Percentiles rank a stretch among this genome's conserved stretches.
These are phyloP conservation scores for Scenedesmus sp. DNA, from an alignment of 163 green algal species.

Conservation along the genomic window DNA sequence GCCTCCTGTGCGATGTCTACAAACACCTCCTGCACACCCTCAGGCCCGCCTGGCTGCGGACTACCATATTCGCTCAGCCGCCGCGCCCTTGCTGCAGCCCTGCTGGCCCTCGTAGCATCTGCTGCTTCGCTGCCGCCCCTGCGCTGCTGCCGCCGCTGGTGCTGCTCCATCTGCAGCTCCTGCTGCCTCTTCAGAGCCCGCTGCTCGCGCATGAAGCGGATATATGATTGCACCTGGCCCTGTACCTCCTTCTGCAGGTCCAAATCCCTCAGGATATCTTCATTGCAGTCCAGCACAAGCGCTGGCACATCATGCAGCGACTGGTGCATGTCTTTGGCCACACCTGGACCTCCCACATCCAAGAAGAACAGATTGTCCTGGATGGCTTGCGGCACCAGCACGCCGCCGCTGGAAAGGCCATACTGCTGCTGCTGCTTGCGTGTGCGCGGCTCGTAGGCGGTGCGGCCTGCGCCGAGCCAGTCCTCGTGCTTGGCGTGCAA, in stretches of 20 bases:
- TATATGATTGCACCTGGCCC: constrained; percentile 44
- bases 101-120: neutral
- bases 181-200: neutral
- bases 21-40: neutral
- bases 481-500: constrained; percentile 55
- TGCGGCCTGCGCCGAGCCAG: constrained; percentile 23
- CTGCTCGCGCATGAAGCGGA: constrained; percentile 36
- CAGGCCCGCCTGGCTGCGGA: constrained; percentile 10
- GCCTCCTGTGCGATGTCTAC: neutral
- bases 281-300: constrained; percentile 54
- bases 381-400: constrained; percentile 14
- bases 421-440: constrained; percentile 37
- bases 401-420: neutral
- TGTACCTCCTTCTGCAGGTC: constrained; percentile 49
- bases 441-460: constrained; percentile 73
- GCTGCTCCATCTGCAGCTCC: constrained; percentile 6
- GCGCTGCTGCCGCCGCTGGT: neutral
- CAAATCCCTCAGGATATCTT: constrained; percentile 44
- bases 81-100: neutral
- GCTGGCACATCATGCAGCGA: constrained; percentile 42
- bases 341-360: constrained; percentile 7
- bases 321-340: constrained; percentile 36
- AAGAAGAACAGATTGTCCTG: constrained; percentile 28
- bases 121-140: neutral
- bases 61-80: neutral